Evolutionary conservation across 768 basidiomycete species (phyloP), one percentile per base, ranked within the genome.

Genomic region (Brasilioporus rufonigricans): DNA sequence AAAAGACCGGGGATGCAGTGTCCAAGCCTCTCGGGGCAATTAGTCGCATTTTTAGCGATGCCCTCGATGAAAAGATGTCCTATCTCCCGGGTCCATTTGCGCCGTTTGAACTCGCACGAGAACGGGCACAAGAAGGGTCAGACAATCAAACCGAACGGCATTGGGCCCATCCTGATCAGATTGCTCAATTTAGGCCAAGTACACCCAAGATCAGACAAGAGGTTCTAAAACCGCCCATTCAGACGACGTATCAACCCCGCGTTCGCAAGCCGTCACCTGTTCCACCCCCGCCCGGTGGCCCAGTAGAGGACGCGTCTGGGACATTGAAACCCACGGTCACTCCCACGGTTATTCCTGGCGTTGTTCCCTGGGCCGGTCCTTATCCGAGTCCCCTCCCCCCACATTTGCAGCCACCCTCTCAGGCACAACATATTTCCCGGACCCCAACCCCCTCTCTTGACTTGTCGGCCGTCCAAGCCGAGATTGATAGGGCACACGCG

Each of bases 1-100:
- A 93, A 71, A 89, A 89, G 68, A 96, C 94, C 0, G 92, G 93
- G 9, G 91, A 93, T 66, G 89, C 84, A 0, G 87, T 96, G 53
- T 93, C 89, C 9, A 93, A 93, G 68, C 93, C 93, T 4, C 79
- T 97, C n/a, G 90, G 77, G 59, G 91, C 93, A 2, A 88, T 97
- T 48, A 82, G 92, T 18, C 84, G 89, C 48, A 93, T 97, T 57
- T 87, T 96, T 68, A 89, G 82, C 56, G 90, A 90, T 43, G 92
- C 91, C 0, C 73, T 93, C 12, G 89, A 92, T 62, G 84, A 82
- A 58, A 84, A 83, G 59, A 72, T 87, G 46, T 71, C 80, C 1
- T 84, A 82, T 64, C 76, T 86, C 5, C 86, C 86, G 1, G 85
- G 85, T 0, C 85, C 86, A 2, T 87, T 89, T 56, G 83, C 82